phyloP scores from a whole-genome alignment of 2,329 filamentous ascomycete genomes.

The Hypoxylon sp. region DNA sequence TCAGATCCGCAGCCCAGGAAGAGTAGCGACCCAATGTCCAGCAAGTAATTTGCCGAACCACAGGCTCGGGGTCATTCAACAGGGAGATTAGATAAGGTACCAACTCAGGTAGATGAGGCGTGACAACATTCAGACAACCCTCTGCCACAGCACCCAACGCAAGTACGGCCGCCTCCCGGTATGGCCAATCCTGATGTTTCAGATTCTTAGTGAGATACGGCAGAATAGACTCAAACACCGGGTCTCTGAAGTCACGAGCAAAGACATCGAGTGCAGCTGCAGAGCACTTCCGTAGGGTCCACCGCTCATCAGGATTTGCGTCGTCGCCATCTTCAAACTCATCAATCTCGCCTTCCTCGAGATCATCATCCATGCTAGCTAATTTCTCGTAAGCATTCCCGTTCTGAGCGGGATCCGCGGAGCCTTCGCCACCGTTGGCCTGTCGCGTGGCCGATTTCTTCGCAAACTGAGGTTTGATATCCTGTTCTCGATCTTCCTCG shows the following conservation, averaged over 20 bases:
- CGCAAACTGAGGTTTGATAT: constrained; percentile 93
- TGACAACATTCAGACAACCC: constrained; percentile 90
- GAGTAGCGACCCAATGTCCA: constrained; percentile 98
- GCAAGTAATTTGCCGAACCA: constrained; percentile 96
- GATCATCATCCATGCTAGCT: constrained; percentile 76
- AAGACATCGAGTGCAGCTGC: constrained; percentile 96
- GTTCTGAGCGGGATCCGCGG: constrained; percentile 66
- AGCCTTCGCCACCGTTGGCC: constrained; percentile 65
- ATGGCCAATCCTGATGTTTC: constrained; percentile 89
- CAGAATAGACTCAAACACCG: constrained; percentile 91
- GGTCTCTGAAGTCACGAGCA: constrained; percentile 87
- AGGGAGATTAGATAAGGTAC: constrained; percentile 91
- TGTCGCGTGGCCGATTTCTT: constrained; percentile 74
- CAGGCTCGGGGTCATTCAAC: constrained; percentile 85
- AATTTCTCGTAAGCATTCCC: constrained; percentile 70
- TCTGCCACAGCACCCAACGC: constrained; percentile 95
- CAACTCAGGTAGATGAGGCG: constrained; percentile 90
- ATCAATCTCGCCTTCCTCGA: constrained; percentile 90
- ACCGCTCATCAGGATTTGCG: constrained; percentile 87
- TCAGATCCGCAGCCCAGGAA: constrained; percentile 86
- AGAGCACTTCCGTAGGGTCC: constrained; percentile 97
- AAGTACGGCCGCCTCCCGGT: constrained; percentile 93
- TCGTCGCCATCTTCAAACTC: constrained; percentile 82
- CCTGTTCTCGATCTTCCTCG: constrained; percentile 88
- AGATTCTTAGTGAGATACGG: constrained; percentile 94